Conservation (phyloP, 495 filamentous ascomycete species). For the Aspergillus ostianus region DNA sequence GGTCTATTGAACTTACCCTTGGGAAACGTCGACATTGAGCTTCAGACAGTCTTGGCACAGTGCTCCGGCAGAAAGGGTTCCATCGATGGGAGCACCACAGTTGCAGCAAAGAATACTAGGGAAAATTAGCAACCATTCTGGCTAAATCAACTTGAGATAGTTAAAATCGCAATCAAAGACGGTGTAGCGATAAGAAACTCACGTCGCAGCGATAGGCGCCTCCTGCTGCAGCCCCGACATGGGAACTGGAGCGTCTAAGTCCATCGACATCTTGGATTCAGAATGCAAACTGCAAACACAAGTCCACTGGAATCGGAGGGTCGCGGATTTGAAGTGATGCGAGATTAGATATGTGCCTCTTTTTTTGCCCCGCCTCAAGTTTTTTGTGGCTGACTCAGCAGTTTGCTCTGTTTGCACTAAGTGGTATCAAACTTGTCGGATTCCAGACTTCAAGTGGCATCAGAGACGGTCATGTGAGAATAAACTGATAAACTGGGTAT, state of each 20-base stretch:
- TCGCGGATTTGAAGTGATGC: conserved; percentile 8
- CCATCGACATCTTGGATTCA: conserved; percentile 60
- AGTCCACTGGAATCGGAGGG: neutral
- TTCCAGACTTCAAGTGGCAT: neutral
- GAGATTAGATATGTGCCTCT: conserved; percentile 24
- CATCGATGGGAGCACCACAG: conserved; percentile 91
- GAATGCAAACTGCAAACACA: neutral
- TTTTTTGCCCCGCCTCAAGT: conserved; percentile 27
- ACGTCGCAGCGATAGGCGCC: conserved; percentile 53
- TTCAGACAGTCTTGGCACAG: conserved; percentile 94
- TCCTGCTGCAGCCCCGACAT: conserved; percentile 51
- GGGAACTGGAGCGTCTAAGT: conserved; percentile 62
- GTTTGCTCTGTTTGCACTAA: conserved; percentile 29
- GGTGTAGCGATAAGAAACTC: conserved; percentile 30
- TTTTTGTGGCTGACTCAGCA: conserved; percentile 27
- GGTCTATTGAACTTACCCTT: conserved; percentile 44
- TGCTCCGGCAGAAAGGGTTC: conserved; percentile 80
- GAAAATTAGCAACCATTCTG: conserved; percentile 20
- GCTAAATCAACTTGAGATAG: neutral
- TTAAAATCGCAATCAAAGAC: conserved; percentile 5
- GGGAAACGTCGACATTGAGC: conserved; percentile 87
- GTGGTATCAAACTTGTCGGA: neutral
- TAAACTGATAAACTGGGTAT: too few species aligned
- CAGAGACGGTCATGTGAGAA: too few species aligned
- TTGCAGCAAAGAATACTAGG: conserved; percentile 88